Conservation (phyloP, 306 rosid species). For the Astragalus glycyphyllos region DNA sequence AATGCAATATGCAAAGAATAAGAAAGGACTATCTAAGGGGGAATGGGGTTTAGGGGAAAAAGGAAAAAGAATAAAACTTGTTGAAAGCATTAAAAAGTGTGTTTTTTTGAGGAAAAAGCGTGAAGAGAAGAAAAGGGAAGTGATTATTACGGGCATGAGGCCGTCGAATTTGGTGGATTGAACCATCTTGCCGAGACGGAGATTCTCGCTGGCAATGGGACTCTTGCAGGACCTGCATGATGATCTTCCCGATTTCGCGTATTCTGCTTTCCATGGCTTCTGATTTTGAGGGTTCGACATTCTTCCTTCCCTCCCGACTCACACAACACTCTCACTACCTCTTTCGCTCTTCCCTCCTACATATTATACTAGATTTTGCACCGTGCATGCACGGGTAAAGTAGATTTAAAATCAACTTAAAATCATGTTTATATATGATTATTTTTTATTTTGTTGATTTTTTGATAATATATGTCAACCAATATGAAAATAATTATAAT, state of each 20-base stretch:
- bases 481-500: too few relatives aligned
- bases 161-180: slow-evolving; percentile 93
- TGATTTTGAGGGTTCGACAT: slow-evolving; percentile 75
- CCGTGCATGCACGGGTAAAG: too few relatives aligned
- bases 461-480: too few relatives aligned
- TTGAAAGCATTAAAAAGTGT: not conserved
- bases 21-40: not conserved
- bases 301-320: slow-evolving; percentile 49
- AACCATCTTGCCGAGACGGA: slow-evolving; percentile 97
- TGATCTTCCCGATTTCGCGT: slow-evolving; percentile 89
- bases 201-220: slow-evolving; percentile 66
- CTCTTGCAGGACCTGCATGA: slow-evolving; percentile 86
- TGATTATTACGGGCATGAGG: slow-evolving; percentile 71
- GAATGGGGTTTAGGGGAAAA: not conserved
- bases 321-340: not conserved
- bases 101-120: not conserved
- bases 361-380: too few relatives aligned
- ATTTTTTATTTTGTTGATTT: too few relatives aligned
- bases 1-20: not conserved
- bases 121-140: not conserved
- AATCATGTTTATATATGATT: too few relatives aligned
- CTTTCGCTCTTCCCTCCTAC: slow-evolving; percentile 19
- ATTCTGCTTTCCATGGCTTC: slow-evolving; percentile 94
- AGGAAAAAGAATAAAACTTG: not conserved
- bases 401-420: too few relatives aligned